Evolutionary conservation across 768 basidiomycete species (phyloP), one percentile per base, ranked within the genome.

Genomic region (Psilocybe tampanensis): DNA sequence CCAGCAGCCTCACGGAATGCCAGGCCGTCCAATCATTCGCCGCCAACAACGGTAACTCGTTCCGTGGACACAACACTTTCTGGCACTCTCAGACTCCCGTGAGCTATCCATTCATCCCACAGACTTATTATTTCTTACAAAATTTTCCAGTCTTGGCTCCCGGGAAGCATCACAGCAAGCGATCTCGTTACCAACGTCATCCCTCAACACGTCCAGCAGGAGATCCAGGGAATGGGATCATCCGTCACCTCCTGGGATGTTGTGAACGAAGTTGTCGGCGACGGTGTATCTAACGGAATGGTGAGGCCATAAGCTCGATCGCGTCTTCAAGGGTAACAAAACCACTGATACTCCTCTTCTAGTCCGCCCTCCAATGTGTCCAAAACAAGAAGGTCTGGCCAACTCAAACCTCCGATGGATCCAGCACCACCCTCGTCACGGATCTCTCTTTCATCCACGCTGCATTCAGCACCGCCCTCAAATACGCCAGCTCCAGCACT

Each of bases 31-130:
- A 60, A 32, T 53, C 59, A 11, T 60, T 39, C 12, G 59, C 50
- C 13, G 26, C 59, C 18, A 23, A 47, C 13, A 52, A 52, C 39
- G 48, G 50, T 24, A 55, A 50, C 17, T 52, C 54, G 3, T 60
- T 60, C 55, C 59, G 59, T 26, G 59, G 59, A 8, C 59, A 60
- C 45, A 60, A 60, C 51, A 60, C 59, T 8, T 60, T 60, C 54
- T 60, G 59, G 59, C 59, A 60, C 19, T 52, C 59, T 21, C 59
- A 60, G 29, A 60, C 59, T 12, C 59, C 59, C 13, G 59, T 60
- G 48, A 18, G 59, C 7, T 7, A 36, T 22, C 21, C 13, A 8
- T 12, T 26, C n/a, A n/a, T 5, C 18, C 3, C 17, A 18, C 24
- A 18, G 9, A 18, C 3, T 19, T 36, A 15, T 23, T n/a, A n/a